Evolutionary conservation across 2,329 filamentous ascomycete genomes (phyloP), one percentile per base, ranked within the genome.

Genomic region (Bertia moriformis): DNA sequence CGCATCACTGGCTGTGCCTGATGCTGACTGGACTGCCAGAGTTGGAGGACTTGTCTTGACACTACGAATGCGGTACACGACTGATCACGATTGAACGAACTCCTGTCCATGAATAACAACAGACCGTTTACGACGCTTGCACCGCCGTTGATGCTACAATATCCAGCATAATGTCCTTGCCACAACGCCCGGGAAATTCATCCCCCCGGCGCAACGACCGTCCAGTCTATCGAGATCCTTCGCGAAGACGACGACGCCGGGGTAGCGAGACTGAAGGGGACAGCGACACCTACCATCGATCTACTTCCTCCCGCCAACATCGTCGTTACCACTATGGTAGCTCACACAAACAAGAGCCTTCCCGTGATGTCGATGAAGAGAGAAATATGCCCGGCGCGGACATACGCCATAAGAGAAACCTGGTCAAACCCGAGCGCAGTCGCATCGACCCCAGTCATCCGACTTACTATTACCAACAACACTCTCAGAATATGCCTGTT

Each of bases 381-480:
- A 18, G 41, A 44, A n/a, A 40, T 44, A 13, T 45, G 43, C 51
- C 61, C 39, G 32, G 10, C 17, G 53, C 58, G 39, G 54, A 58
- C 29, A 56, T 73, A 43, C 54, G 62, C 43, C 77, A 88, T 49
- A 96, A 96, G 61, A 78, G 83, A 55, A 95, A 85, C 57, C 66
- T 98, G 45, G 79, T 98, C 53, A 73, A 83, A 44, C 91, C 91
- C 1, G 91, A 98, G 61, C 76, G 91, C 47, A 82, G 82, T 51
- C 76, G 83, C 48, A 85, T 93, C 48, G 83, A 88, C 49, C 78
- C 71, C 46, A 83, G 88, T 49, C 87, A 96, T 55, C 87, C 88
- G 13, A 93, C 96, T 57, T 98, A 95, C 54, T 74, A 95, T 61
- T 98, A 98, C 60, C 78, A 86, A 48, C 83, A 93, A 56, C 88